Evolutionary conservation across 2,329 filamentous ascomycete genomes (phyloP).

Genomic region (Lachnellula cervina): DNA sequence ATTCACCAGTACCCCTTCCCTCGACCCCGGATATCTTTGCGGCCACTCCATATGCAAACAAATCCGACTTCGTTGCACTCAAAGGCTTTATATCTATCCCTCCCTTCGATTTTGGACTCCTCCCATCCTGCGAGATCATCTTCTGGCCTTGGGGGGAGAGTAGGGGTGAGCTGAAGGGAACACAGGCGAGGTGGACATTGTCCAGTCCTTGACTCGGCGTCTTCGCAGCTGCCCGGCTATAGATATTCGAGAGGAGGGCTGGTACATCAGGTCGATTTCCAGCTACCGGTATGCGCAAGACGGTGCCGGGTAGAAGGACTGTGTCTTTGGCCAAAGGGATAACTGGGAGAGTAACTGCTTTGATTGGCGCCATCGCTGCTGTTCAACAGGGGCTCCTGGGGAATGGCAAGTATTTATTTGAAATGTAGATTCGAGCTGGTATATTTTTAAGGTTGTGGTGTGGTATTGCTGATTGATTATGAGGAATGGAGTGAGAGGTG

Average conservation of each 20-base stretch:
- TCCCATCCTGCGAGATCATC: constrained; percentile 61
- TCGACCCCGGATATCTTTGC: constrained; percentile 76
- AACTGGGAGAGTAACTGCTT: constrained; percentile 54
- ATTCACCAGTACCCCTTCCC: constrained; percentile 68
- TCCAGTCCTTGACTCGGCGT: constrained; percentile 60
- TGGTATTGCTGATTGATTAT: neutral
- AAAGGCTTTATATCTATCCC: constrained; percentile 48
- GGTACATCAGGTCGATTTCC: constrained; percentile 79
- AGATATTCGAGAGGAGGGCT: constrained; percentile 78
- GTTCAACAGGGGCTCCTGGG: neutral
- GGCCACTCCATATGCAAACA: constrained; percentile 79
- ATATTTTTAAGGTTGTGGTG: neutral
- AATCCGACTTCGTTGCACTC: constrained; percentile 61
- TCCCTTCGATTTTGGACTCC: constrained; percentile 30
- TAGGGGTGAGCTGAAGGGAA: constrained; percentile 74
- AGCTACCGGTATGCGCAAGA: constrained; percentile 77
- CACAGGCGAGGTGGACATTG: constrained; percentile 75
- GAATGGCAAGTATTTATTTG: neutral
- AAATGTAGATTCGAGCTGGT: neutral
- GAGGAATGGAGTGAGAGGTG: too few relatives aligned
- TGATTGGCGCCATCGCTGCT: constrained; percentile 19
- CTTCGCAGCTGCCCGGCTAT: constrained; percentile 68
- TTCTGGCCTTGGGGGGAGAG: constrained; percentile 71
- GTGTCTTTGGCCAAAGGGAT: constrained; percentile 76
- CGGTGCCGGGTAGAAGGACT: constrained; percentile 80